Conservation (phyloP, 805 yeast genomes). For the Monosporozyma siamensis region DNA sequence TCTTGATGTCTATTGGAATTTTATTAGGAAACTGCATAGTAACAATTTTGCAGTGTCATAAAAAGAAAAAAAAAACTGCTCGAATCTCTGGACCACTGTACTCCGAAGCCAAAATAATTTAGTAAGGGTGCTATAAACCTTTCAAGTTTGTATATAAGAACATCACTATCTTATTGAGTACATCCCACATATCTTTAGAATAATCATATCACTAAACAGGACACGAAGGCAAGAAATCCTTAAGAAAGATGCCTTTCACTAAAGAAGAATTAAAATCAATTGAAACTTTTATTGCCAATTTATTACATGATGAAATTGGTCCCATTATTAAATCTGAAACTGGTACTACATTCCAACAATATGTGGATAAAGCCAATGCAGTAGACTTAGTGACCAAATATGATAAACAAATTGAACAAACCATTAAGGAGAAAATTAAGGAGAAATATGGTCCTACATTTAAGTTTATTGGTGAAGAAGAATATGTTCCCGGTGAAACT, state of each 20-base stretch:
- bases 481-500: constrained; percentile 41
- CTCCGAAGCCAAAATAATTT: constrained; percentile 1
- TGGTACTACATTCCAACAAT: constrained; percentile 29
- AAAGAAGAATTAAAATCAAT: constrained; percentile 20
- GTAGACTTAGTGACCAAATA: constrained; percentile 56
- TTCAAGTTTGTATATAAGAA: background rate
- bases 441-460: constrained; percentile 38
- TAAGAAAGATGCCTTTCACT: background rate
- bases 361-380: constrained; percentile 49
- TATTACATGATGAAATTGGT: constrained; percentile 20
- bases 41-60: background rate
- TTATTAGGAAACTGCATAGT: too few relatives aligned
- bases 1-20: too few relatives aligned
- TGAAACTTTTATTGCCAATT: constrained; percentile 17
- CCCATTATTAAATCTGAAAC: constrained; percentile 21
- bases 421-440: constrained; percentile 26
- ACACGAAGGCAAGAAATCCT: background rate
- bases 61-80: background rate
- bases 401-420: constrained; percentile 45
- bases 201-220: background rate
- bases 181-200: background rate
- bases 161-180: background rate
- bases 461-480: constrained; percentile 54
- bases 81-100: constrained; percentile 3
- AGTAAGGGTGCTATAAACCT: background rate